phyloP scores from a whole-genome alignment of 306 rosid species.

The Ormosia semicastrata region DNA sequence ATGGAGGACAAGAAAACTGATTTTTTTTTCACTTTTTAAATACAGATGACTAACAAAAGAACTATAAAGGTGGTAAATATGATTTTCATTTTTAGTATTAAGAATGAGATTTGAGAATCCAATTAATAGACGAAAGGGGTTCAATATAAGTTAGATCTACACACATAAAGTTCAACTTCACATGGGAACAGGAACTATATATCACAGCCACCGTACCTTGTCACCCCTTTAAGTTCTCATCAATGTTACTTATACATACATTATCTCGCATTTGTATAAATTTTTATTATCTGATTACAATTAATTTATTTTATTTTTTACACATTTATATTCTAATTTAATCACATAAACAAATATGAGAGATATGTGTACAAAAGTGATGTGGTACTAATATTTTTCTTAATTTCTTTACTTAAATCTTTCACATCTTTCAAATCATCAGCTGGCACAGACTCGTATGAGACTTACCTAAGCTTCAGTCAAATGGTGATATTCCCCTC shows the following conservation, averaged over 20 bases:
- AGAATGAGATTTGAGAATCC: neutral
- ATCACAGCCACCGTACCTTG: constrained; percentile 38
- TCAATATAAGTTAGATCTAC: constrained; percentile 17
- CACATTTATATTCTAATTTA: no score
- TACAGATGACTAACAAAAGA: neutral
- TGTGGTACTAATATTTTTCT: no score
- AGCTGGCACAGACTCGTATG: constrained; percentile 45
- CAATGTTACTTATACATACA: no score
- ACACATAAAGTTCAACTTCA: constrained; percentile 16
- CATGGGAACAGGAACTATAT: constrained; percentile 39
- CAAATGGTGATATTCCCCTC: constrained; percentile 42
- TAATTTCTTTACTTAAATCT: constrained; percentile 26
- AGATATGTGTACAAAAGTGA: no score
- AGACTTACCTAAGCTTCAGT: constrained; percentile 17
- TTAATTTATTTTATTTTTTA: no score
- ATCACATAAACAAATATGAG: no score
- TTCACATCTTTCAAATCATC: constrained; percentile 30
- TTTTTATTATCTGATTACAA: no score
- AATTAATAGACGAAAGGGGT: neutral
- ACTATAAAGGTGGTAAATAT: neutral
- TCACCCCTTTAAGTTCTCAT: constrained; percentile 8
- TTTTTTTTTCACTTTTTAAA: neutral
- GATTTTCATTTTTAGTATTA: neutral
- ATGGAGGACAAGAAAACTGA: neutral
- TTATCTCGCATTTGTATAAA: no score